These are phyloP conservation scores for Betula pendula DNA, from an alignment of 306 rosid genomes.

Conservation along the genomic window DNA sequence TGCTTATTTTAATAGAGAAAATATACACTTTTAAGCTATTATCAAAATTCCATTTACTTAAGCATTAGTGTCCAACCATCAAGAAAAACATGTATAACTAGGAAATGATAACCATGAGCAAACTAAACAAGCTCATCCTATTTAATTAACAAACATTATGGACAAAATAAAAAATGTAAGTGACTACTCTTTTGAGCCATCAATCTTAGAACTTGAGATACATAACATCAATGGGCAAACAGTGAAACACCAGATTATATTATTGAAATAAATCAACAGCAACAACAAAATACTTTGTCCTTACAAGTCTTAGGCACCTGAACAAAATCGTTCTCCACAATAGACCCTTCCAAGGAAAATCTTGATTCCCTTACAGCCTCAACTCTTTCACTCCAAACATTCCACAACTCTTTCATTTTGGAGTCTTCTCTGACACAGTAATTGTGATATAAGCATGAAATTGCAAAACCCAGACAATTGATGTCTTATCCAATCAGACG, in stretches of 20 bases:
- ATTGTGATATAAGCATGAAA: too few relatives aligned
- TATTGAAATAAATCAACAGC: conserved; percentile 9
- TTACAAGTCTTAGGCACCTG: conserved; percentile 47
- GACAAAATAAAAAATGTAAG: background rate
- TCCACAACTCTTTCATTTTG: too few relatives aligned
- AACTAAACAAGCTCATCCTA: background rate
- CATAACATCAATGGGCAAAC: background rate
- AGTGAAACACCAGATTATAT: conserved; percentile 16
- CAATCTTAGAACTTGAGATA: background rate
- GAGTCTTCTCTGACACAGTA: too few relatives aligned
- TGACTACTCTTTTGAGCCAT: background rate
- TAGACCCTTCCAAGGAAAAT: conserved; percentile 75
- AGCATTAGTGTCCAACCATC: conserved; percentile 12
- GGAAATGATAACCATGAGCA: background rate
- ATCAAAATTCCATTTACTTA: background rate
- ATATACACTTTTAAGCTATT: too few relatives aligned
- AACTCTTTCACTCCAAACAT: conserved; percentile 84
- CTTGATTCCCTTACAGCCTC: conserved; percentile 68
- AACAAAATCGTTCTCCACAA: conserved; percentile 41
- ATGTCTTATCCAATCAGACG: too few relatives aligned
- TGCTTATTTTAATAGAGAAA: too few relatives aligned
- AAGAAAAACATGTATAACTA: conserved; percentile 3
- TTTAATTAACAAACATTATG: conserved; percentile 1
- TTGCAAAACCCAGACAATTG: too few relatives aligned
- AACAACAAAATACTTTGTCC: conserved; percentile 24